phyloP scores from a whole-genome alignment of 768 basidiomycete species.

The Mycena polygramma region DNA sequence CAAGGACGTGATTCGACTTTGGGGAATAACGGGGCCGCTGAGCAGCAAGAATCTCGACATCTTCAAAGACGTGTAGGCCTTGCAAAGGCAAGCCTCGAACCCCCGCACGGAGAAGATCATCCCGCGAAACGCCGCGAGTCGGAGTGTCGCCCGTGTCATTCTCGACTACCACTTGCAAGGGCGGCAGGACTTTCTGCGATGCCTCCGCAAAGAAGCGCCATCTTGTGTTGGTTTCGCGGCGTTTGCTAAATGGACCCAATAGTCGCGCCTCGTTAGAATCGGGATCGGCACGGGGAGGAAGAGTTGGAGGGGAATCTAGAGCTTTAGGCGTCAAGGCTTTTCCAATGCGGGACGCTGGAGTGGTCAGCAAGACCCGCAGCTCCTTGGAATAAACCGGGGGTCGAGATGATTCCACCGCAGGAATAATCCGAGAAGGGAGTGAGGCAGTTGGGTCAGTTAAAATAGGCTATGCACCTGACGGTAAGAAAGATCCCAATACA shows the following conservation, averaged over 20 bases:
- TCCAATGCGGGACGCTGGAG: constrained; percentile 57
- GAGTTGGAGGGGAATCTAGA: constrained; percentile 63
- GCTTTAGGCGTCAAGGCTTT: constrained; percentile 58
- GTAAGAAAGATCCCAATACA: not conserved
- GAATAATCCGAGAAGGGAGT: constrained; percentile 63
- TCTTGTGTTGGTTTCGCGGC: constrained; percentile 79
- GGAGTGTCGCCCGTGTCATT: constrained; percentile 9
- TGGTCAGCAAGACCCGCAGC: constrained; percentile 73
- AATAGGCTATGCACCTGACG: constrained; percentile 61
- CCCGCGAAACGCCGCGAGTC: constrained; percentile 23
- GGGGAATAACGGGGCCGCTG: constrained; percentile 28
- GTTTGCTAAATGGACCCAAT: constrained; percentile 77
- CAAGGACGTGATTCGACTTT: constrained; percentile 7
- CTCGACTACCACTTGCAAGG: constrained; percentile 64
- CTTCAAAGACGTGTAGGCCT: constrained; percentile 55
- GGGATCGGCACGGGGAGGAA: constrained; percentile 71
- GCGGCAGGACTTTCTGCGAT: constrained; percentile 68
- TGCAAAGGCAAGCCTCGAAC: constrained; percentile 58
- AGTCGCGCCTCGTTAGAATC: constrained; percentile 69
- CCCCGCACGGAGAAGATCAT: constrained; percentile 40
- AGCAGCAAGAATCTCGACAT: constrained; percentile 61
- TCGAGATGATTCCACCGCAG: constrained; percentile 63
- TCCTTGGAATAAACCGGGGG: constrained; percentile 77
- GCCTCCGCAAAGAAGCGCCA: constrained; percentile 74
- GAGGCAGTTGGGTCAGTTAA: constrained; percentile 59